phyloP scores from a whole-genome alignment of 306 rosid species.

The Prosopis cineraria region DNA sequence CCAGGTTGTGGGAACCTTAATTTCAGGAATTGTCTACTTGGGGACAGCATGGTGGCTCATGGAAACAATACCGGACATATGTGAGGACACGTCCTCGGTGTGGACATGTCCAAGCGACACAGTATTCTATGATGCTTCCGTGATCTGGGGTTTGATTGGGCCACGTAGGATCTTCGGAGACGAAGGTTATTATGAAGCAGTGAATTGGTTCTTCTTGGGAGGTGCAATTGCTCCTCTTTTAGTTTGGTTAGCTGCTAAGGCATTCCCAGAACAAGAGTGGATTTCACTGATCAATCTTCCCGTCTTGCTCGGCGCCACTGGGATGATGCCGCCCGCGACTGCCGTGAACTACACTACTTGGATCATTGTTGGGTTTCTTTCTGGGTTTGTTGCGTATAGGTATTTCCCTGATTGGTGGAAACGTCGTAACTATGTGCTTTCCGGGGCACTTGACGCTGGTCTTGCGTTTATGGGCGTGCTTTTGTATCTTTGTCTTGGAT shows the following conservation, averaged over 20 bases:
- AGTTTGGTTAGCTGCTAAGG: conserved; percentile 63
- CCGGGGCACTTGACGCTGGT: conserved; percentile 90
- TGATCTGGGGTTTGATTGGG: conserved; percentile 90
- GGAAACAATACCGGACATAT: conserved; percentile 84
- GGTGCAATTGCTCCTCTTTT: conserved; percentile 77
- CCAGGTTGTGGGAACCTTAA: conserved; percentile 85
- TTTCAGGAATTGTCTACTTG: conserved; percentile 67
- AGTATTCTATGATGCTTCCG: conserved; percentile 91
- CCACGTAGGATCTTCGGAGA: conserved; percentile 81
- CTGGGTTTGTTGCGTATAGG: conserved; percentile 72
- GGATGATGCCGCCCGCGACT: conserved; percentile 84
- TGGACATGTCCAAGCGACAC: conserved; percentile 91
- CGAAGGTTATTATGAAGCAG: conserved; percentile 54
- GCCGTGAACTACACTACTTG: conserved; percentile 82
- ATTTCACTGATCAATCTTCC: conserved; percentile 85
- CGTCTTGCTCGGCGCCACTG: conserved; percentile 71
- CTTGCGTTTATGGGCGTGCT: conserved; percentile 92
- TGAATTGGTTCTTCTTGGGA: conserved; percentile 81
- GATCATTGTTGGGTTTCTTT: conserved; percentile 68
- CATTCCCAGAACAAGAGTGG: conserved; percentile 80
- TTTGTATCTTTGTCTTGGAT: conserved; percentile 65
- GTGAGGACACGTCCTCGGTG: conserved; percentile 66
- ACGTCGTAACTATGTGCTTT: conserved; percentile 80
- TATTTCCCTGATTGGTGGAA: conserved; percentile 78
- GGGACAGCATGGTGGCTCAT: conserved; percentile 94